These are phyloP conservation scores for Epichloe sibirici DNA, from an alignment of 2,329 filamentous ascomycete genomes.

Conservation along the genomic window DNA sequence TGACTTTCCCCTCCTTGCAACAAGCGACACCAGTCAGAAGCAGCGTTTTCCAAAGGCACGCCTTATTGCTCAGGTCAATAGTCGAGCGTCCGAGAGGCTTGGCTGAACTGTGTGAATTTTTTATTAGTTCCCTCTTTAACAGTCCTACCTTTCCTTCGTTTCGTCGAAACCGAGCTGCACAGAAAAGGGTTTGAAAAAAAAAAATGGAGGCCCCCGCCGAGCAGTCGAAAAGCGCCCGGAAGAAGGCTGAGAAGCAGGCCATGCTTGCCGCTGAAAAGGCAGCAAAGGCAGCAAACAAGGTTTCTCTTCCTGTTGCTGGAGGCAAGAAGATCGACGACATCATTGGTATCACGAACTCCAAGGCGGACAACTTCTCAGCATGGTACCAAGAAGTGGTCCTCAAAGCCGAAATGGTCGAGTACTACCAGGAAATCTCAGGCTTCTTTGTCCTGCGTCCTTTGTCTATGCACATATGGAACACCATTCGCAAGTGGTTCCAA, in stretches of 20 bases:
- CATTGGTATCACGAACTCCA: slow-evolving; percentile 79
- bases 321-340: slow-evolving; percentile 54
- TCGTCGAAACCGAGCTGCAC: not conserved
- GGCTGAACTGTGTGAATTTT: not conserved
- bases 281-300: slow-evolving; percentile 47
- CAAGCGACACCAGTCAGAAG: not conserved
- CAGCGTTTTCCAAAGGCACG: not conserved
- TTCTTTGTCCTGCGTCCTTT: slow-evolving; percentile 83
- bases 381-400: slow-evolving; percentile 98
- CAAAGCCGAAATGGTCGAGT: slow-evolving; percentile 96
- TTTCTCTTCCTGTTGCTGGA: slow-evolving; percentile 36
- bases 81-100: not conserved
- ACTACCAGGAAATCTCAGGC: slow-evolving; percentile 87
- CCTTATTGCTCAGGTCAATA: not conserved
- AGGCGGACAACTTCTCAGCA: slow-evolving; percentile 75
- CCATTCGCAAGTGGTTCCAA: slow-evolving; percentile 55
- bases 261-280: slow-evolving; percentile 50
- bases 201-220: slow-evolving; percentile 21
- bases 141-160: not conserved
- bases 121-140: not conserved
- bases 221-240: slow-evolving; percentile 49
- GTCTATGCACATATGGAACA: slow-evolving; percentile 55
- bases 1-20: not conserved
- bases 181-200: not conserved
- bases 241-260: slow-evolving; percentile 54